Conservation (phyloP, 2,329 filamentous ascomycete genomes). For the Monosporascus sp. region DNA sequence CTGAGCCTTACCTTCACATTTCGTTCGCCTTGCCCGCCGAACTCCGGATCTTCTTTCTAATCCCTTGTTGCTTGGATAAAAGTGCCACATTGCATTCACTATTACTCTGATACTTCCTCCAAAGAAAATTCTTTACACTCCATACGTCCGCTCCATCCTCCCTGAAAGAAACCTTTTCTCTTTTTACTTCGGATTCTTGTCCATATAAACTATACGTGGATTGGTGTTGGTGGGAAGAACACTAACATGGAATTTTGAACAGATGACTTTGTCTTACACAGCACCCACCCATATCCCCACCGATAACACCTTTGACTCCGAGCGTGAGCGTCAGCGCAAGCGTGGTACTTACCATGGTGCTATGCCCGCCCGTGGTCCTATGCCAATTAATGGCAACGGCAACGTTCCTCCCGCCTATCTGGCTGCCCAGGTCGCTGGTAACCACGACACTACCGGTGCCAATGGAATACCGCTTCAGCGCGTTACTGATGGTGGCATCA, state of each 20-base stretch:
- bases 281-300: neutral
- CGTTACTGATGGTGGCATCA: slow-evolving; percentile 21
- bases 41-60: too few species aligned
- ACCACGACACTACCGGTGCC: slow-evolving; percentile 16
- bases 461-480: slow-evolving; percentile 13
- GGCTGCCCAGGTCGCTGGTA: slow-evolving; percentile 14
- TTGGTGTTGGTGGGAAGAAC: neutral
- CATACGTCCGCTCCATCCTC: too few species aligned
- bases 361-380: slow-evolving; percentile 12
- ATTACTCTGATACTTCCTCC: too few species aligned
- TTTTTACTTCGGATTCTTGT: neutral
- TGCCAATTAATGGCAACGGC: slow-evolving; percentile 13
- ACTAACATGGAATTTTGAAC: neutral
- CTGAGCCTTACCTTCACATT: too few species aligned
- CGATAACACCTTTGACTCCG: slow-evolving; percentile 8
- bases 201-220: neutral
- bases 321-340: slow-evolving; percentile 20
- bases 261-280: slow-evolving; percentile 1
- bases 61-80: too few species aligned
- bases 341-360: slow-evolving; percentile 15
- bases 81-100: too few species aligned
- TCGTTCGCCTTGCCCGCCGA: too few species aligned
- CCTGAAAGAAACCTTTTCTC: neutral
- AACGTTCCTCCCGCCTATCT: slow-evolving; percentile 17
- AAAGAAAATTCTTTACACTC: too few species aligned